phyloP scores from a whole-genome alignment of 352 stramenopile genomes.

The Phytophthora quininea region DNA sequence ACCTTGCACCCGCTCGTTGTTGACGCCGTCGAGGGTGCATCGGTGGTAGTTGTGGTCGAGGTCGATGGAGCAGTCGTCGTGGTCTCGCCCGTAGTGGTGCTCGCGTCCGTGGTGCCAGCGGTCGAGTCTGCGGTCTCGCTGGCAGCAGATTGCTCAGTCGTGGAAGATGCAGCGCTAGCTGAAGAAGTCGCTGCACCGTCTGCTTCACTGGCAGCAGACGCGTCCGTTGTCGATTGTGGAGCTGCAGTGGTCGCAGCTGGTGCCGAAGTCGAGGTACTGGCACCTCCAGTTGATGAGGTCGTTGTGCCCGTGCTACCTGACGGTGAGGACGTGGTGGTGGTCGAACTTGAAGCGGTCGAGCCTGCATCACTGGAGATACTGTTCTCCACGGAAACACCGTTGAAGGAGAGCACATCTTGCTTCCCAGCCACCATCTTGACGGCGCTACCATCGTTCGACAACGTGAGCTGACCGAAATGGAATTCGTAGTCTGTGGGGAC shows the following conservation, averaged over 20 bases:
- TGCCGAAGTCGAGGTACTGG: conserved; percentile 12
- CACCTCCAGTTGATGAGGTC: conserved; percentile 16
- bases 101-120: background rate
- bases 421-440: conserved; percentile 48
- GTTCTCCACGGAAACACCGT: conserved; percentile 65
- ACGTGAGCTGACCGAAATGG: conserved; percentile 70
- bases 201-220: conserved; percentile 1
- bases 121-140: conserved; percentile 11
- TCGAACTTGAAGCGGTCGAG: conserved; percentile 19
- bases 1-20: conserved; percentile 40
- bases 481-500: conserved; percentile 57
- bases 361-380: conserved; percentile 39
- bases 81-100: background rate
- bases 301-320: conserved; percentile 19
- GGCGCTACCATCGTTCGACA: conserved; percentile 60
- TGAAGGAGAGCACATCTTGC: conserved; percentile 71
- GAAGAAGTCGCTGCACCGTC: conserved; percentile 5
- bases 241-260: conserved; percentile 17
- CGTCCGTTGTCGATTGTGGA: conserved; percentile 4
- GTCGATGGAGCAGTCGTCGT: conserved; percentile 13
- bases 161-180: background rate
- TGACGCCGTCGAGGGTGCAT: background rate
- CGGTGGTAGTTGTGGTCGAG: conserved; percentile 3
- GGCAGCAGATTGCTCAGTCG: background rate
- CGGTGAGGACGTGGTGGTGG: conserved; percentile 16